phyloP scores from a whole-genome alignment of 805 yeast species.

The Candida pseudoglaebosa region DNA sequence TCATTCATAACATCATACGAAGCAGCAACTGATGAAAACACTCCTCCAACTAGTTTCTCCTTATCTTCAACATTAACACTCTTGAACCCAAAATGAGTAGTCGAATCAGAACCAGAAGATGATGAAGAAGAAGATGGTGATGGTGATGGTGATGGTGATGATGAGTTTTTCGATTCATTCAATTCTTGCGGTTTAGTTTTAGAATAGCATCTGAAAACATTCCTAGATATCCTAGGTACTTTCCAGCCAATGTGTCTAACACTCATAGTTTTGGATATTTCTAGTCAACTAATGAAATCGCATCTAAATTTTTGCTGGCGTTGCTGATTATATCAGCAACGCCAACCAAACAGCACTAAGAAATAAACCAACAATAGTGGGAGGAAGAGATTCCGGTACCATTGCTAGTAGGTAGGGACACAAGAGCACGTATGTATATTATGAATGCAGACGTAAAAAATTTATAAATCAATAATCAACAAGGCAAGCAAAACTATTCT shows the following conservation, averaged over 20 bases:
- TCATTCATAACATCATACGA: conserved; percentile 97
- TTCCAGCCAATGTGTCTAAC: conserved; percentile 2
- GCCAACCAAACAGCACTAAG: too few relatives aligned
- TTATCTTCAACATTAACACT: conserved; percentile 78
- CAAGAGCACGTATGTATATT: too few relatives aligned
- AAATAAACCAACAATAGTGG: too few relatives aligned
- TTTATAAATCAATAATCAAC: too few relatives aligned
- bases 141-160: conserved; percentile 1
- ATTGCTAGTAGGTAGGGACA: too few relatives aligned
- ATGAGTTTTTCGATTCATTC: background rate
- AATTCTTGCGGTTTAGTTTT: background rate
- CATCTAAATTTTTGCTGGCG: background rate
- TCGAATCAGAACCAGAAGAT: too few relatives aligned
- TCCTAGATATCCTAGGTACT: conserved; percentile 2
- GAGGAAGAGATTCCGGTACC: too few relatives aligned
- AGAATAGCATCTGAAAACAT: background rate
- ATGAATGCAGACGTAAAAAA: too few relatives aligned
- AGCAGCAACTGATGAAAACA: conserved; percentile 91
- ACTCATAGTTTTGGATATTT: conserved; percentile 3
- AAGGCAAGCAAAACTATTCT: too few relatives aligned
- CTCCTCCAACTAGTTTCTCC: conserved; percentile 78
- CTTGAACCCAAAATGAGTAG: conserved; percentile 93
- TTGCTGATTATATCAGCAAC: background rate
- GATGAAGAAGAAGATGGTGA: too few relatives aligned
- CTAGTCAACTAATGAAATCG: too few relatives aligned